Percentiles rank a stretch among this genome's conserved stretches.
phyloP scores from a whole-genome alignment of 2,329 filamentous ascomycete species.

The Claviceps fusiformis region DNA sequence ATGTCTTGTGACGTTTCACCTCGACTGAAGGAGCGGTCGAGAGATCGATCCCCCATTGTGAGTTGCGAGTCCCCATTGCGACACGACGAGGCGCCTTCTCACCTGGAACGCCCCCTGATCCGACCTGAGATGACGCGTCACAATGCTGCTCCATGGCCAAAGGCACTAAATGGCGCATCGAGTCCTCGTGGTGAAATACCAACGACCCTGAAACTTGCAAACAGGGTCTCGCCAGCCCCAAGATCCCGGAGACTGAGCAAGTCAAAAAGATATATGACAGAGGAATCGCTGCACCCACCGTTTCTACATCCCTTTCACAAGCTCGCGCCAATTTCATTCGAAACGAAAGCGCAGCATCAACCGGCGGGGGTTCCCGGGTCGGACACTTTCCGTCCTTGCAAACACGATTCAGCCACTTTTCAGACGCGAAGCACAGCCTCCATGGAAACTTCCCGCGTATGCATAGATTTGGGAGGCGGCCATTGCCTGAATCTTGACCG shows the following conservation, averaged over 20 bases:
- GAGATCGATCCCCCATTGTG: not conserved
- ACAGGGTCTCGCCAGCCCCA: not conserved
- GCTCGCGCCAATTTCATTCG: no score
- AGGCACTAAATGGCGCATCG: not conserved
- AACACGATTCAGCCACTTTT: not conserved
- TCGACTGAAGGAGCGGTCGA: not conserved
- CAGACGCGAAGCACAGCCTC: not conserved
- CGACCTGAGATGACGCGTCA: not conserved
- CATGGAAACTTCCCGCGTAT: not conserved
- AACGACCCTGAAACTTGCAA: not conserved
- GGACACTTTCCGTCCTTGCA: not conserved
- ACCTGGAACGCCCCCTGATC: not conserved
- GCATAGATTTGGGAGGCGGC: not conserved
- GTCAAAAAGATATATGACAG: not conserved
- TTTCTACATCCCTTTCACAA: not conserved
- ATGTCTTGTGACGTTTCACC: not conserved
- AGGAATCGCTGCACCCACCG: not conserved
- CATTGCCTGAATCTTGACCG: not conserved
- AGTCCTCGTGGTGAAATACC: not conserved
- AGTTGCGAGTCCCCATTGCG: not conserved
- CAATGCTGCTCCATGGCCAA: not conserved
- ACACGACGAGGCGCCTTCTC: not conserved
- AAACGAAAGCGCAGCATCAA: not conserved
- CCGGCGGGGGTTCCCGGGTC: not conserved
- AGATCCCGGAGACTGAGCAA: not conserved